Base-by-base conservation (phyloP, 371 early-diverging fungal genomes). In the Zychaea mexicana region DNA sequence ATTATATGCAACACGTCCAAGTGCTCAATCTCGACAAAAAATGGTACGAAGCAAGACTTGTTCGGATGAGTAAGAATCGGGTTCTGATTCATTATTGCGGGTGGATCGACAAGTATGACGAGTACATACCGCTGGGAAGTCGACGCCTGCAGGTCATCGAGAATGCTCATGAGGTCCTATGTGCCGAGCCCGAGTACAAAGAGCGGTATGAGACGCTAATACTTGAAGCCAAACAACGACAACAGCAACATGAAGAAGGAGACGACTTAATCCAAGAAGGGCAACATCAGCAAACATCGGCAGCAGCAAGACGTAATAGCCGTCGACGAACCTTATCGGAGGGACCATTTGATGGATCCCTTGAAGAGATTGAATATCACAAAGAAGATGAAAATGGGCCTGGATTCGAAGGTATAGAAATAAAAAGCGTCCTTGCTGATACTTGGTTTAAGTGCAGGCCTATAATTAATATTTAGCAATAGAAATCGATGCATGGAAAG, bases 41-140 rank as follows among this genome's bases (percentile, higher is more conserved):
- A 27, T 72, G 79, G 70, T 82, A 87, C 52, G 85, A 85, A 57
- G 89, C 79, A 17, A 42, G 81, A 8, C 68, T 89, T 42, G 74
- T 83, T 2, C 68, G 69, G 0, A 65, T 87, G 67, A 71, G 82
- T 17, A 71, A 76, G 15, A 84, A 81, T 12, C 78, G 74, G 27
- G 82, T 88, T 17, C 76, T 61, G 19, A 65, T 88, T 5, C 85
- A 81, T 57, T 89, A 84, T 56, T 85, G 88, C 58, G 89, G 84
- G 0, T 87, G 89, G 89, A 67, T 71, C 7, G 65, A 75, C 2
- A 65, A 67, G 7, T 86, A 81, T 70, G 90, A 90, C 56, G 90
- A 89, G 52, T 81, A 84, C 66, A 70, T 89, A 15, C 67, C 81
- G 3, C 63, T 78, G 15, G 88, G 83, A 8, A 90, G 89, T 55